Evolutionary conservation across 2,329 filamentous ascomycete genomes (phyloP), one percentile per base, ranked within the genome.

Genomic region (Penicillium capsulatum): DNA sequence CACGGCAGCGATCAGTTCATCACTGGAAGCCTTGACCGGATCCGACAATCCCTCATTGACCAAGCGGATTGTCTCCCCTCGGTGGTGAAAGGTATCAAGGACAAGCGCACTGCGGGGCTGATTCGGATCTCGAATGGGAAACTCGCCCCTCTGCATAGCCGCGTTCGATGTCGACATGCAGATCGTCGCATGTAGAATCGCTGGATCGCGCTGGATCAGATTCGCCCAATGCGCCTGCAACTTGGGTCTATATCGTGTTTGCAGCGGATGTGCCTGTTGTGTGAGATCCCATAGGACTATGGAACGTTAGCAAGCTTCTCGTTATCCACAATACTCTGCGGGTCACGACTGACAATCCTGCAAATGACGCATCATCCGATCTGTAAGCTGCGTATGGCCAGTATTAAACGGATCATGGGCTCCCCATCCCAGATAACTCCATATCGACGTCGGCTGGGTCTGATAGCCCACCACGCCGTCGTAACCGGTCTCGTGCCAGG

Each of bases 41-140:
- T 63, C 59, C 11, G 64, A 67, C 20, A 67, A 34, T 1, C 61
- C 60, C 29, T 64, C 58, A 31, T 67, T 66, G 34, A 67, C 64
- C 28, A 66, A 47, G 13, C 59, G 50, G 36, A 67, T 67, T 3
- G 64, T 67, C 42, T 66, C 63, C 8, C 63, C 64, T 6, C 63
- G 58, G 31, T 65, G 63, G 19, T 65, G 63, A 22, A 64, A 60
- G 0, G 61, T 59, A 40, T 67, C 64, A 7, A 67, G 51, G 22
- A 66, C 54, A 9, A 66, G 48, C 7, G 50, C 48, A 38, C 60
- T 64, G 13, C 51, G 45, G 38, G 50, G 53, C 30, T 60, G 58
- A 11, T 47, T 56, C 3, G 61, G 55, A 36, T 66, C 61, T 17
- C 53, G 53, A 5, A 65, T 42, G 3, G 61, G 61, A 13, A 66